Base-by-base conservation (phyloP, 2,329 filamentous ascomycete species). In the Epichloe scottii region DNA sequence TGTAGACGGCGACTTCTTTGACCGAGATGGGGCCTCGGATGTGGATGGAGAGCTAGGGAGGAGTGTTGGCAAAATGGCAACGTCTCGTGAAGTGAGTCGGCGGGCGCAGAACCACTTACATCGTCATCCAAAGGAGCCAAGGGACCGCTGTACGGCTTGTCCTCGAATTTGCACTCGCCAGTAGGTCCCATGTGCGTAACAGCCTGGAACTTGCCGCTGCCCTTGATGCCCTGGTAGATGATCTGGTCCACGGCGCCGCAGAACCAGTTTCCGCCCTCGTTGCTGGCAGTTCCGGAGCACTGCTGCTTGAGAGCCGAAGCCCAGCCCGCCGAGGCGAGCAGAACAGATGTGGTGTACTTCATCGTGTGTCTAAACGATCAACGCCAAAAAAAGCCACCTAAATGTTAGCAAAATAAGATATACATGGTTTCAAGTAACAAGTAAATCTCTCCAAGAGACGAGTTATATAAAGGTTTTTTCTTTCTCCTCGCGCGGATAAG, bases 91-190 rank as follows among this genome's bases (percentile, higher is more conserved):
- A 11, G 8, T 23, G 14, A 17, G n/a, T 6, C 7, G 21, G 21
- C 6, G 17, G 11, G 23, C 5, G n/a, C 33, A 21, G 4, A 41
- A 14, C 21, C 33, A 65, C 79, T 66, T 69, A 88, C 85, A 69
- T 85, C 84, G 62, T 85, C 81, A 54, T 85, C 75, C 35, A 88
- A 72, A 6, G 86, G 85, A 30, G 82, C 77, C 48, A 87, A 68
- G 40, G 76, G 70, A 14, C 85, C 84, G 11, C 67, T 71, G 60
- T 81, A 89, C 1, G 64, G 52, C 53, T 75, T 68, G 15, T 73
- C 67, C 38, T 71, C 63, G 55, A 72, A 78, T 6, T 67, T 58
- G 65, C 86, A 89, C 19, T 69, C 60, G 40, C 77, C 77, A 46
- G 67, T 61, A 15, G 70, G 58, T 53, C 77, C 71, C 78, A 89